These are phyloP conservation scores for Incumbomyces lentus DNA, from an alignment of 2,329 filamentous ascomycete genomes.

Conservation along the genomic window DNA sequence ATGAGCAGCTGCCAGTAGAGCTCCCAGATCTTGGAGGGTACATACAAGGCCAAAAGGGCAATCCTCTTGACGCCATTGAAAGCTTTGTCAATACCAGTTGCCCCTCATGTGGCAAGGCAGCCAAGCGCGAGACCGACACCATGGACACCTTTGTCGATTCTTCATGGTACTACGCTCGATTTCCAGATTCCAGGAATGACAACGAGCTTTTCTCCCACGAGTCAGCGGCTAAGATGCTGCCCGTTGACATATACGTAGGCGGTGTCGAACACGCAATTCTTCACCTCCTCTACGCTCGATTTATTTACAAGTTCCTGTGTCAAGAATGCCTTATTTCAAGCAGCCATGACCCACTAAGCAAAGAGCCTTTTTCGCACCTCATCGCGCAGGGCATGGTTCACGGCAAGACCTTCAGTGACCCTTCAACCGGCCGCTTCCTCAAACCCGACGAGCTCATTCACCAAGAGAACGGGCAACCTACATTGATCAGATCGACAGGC, in stretches of 20 bases:
- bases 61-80: conserved; percentile 60
- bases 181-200: conserved; percentile 59
- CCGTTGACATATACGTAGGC: conserved; percentile 80
- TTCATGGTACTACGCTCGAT: conserved; percentile 85
- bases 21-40: conserved; percentile 60
- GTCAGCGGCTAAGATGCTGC: conserved; percentile 48
- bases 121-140: conserved; percentile 78
- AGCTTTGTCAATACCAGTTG: conserved; percentile 68
- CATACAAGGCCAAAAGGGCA: conserved; percentile 58
- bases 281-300: conserved; percentile 78
- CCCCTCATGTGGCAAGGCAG: conserved; percentile 57
- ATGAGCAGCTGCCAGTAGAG: conserved; percentile 63
- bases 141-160: conserved; percentile 97
- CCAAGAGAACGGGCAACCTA: conserved; percentile 43
- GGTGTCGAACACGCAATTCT: conserved; percentile 86
- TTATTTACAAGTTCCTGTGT: conserved; percentile 79
- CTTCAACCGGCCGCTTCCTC: conserved; percentile 63
- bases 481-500: conserved; percentile 53
- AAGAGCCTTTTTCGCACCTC: conserved; percentile 72
- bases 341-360: conserved; percentile 25
- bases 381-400: conserved; percentile 91
- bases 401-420: conserved; percentile 70
- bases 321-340: conserved; percentile 30
- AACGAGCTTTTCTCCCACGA: conserved; percentile 51
- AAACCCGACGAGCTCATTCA: conserved; percentile 64